Evolutionary conservation across 139 green algal genomes (phyloP), one percentile per base, ranked within the genome.

Genomic region (Chlorella sp.): DNA sequence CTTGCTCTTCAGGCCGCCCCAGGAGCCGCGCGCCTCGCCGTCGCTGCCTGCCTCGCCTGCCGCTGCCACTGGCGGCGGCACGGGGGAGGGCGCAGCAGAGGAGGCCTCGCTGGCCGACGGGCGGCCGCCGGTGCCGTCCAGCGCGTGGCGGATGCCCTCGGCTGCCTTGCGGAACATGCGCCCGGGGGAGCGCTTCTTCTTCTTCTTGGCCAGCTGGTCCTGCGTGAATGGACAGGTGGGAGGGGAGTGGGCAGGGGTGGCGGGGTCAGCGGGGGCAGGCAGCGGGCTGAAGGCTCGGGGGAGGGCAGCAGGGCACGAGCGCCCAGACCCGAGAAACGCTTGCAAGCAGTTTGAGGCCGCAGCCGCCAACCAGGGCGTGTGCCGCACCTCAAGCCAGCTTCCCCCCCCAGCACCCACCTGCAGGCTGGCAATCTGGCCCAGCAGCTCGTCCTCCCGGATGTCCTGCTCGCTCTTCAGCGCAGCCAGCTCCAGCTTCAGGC

Each of bases 401-500:
- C 32, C 64, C 22, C 3, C 24, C 9, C 32, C 64, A 41, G 64
- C 64, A 70, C 32, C 58, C n/a, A 38, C 26, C 34, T 76, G 11
- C 36, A 89, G 62, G 16, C 32, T 9, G 5, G 76, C 38, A 68
- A 84, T 82, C 48, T 65, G 73, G 43, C 19, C 69, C 43, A 73
- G 64, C 81, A 75, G 76, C 46, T 82, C 83, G 38, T 62, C 46
- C 72, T 88, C 77, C 48, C 64, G 48, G 34, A 75, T 40, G 30
- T 46, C 48, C 62, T 88, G 77, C 51, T 79, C 82, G 44, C 84
- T 75, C 69, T 86, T 48, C 76, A 87, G 77, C n/a, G 83, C 87
- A 8, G 75, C 76, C 43, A 90, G 26, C 68, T 86, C 64, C 73
- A 82, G 24, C 48, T 85, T 85, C 14, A 85, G 80, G 67, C 48